Conservation (phyloP, 768 basidiomycete species). For the Guyanaporus albipodus region DNA sequence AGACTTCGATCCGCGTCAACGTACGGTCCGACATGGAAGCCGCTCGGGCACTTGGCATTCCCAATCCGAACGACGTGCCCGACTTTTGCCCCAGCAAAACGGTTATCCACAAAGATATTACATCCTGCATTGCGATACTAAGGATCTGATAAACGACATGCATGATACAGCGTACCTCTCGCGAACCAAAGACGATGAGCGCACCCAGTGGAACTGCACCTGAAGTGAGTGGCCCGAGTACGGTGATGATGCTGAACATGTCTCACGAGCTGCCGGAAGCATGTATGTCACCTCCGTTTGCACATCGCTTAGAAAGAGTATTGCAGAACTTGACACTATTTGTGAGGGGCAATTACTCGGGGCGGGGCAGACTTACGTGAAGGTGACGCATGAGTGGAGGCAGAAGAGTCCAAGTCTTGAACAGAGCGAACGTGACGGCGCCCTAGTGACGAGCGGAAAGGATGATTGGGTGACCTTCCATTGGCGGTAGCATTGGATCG, state of each 20-base stretch:
- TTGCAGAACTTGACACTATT: constrained; percentile 30
- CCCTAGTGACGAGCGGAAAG: constrained; percentile 40
- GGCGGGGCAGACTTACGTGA: constrained; percentile 35
- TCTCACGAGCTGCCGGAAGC: constrained; percentile 48
- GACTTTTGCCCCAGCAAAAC: constrained; percentile 6
- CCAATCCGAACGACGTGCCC: constrained; percentile 8
- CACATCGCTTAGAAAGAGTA: constrained; percentile 34
- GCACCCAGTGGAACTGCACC: constrained; percentile 46
- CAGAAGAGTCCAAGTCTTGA: constrained; percentile 43
- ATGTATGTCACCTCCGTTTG: constrained; percentile 39
- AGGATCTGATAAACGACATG: background rate
- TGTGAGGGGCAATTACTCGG: background rate
- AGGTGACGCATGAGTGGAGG: constrained; percentile 39
- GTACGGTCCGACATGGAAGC: constrained; percentile 14
- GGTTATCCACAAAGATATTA: constrained; percentile 33
- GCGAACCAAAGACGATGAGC: constrained; percentile 46
- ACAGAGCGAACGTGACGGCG: constrained; percentile 35
- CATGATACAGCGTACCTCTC: constrained; percentile 35
- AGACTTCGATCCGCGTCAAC: background rate
- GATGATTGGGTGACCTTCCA: constrained; percentile 35
- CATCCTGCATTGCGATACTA: constrained; percentile 30
- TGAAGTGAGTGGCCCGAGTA: constrained; percentile 1
- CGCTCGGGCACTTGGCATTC: constrained; percentile 24
- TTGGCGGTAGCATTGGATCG: constrained; percentile 40
- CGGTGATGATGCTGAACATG: background rate